Conservation (phyloP, 2,329 filamentous ascomycete genomes). For the Aspergillus jensenii region DNA sequence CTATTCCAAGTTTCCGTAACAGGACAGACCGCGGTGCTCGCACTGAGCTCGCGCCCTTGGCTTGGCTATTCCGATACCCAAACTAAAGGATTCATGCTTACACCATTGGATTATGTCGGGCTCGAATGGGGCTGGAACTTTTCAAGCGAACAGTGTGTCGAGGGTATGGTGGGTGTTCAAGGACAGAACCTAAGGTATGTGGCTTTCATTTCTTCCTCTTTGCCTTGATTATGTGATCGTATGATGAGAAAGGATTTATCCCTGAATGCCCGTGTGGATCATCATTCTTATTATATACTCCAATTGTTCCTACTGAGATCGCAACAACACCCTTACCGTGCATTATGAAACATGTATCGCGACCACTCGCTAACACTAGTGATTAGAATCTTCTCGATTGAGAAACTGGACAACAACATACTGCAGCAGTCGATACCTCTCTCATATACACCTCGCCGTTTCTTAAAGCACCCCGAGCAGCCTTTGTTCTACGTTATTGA, state of each 20-base stretch:
- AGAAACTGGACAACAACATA: constrained; percentile 80
- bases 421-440: constrained; percentile 84
- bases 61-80: constrained; percentile 88
- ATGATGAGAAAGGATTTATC: constrained; percentile 45
- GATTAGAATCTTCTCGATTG: constrained; percentile 80
- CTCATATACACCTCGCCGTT: constrained; percentile 83
- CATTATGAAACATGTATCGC: not conserved
- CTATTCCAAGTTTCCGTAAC: constrained; percentile 90
- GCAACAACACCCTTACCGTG: not conserved
- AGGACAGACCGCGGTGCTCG: constrained; percentile 79
- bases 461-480: constrained; percentile 83
- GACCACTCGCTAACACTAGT: constrained; percentile 10
- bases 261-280: constrained; percentile 45
- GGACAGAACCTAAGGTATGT: constrained; percentile 81
- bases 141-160: constrained; percentile 87
- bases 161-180: constrained; percentile 93
- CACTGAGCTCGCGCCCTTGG: constrained; percentile 92
- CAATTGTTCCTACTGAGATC: constrained; percentile 98
- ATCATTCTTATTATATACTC: constrained; percentile 49
- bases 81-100: constrained; percentile 85
- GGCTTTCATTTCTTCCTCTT: constrained; percentile 14
- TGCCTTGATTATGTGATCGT: constrained; percentile 36
- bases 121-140: constrained; percentile 97
- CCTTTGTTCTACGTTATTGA: constrained; percentile 93
- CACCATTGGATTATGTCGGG: constrained; percentile 81